Evolutionary conservation across 208 protist species (phyloP).

Genomic region (Trypanosoma boissoni): DNA sequence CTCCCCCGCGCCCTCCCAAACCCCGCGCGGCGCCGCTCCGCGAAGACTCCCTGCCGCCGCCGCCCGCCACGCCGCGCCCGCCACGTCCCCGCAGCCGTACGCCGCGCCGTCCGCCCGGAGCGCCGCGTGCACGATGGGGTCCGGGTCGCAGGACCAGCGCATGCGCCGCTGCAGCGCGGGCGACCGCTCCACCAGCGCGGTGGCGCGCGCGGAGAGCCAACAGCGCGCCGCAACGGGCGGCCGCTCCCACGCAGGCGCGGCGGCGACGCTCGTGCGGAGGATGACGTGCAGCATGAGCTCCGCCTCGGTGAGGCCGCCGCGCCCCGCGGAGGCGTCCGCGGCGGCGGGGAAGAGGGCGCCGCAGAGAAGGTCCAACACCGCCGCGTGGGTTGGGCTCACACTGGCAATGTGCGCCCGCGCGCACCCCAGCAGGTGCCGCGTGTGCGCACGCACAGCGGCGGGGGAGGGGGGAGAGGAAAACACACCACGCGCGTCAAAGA

Average conservation of each 20-base stretch:
- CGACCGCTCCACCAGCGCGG: slow-evolving; percentile 53
- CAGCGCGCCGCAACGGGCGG: slow-evolving; percentile 38
- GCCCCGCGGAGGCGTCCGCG: neutral
- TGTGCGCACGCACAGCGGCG: neutral
- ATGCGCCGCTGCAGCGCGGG: slow-evolving; percentile 33
- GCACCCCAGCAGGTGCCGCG: slow-evolving; percentile 14
- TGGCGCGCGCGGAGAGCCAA: slow-evolving; percentile 51
- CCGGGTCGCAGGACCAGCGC: slow-evolving; percentile 64
- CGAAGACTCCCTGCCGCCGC: neutral
- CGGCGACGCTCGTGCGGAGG: slow-evolving; percentile 67
- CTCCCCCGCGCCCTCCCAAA: slow-evolving; percentile 16
- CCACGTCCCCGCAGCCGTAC: neutral
- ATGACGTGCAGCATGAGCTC: slow-evolving; percentile 79
- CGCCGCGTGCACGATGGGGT: slow-evolving; percentile 64
- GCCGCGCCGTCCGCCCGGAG: slow-evolving; percentile 15
- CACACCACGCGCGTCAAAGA: slow-evolving; percentile 29
- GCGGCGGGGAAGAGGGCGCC: neutral
- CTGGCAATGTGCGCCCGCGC: slow-evolving; percentile 20
- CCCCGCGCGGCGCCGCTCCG: neutral
- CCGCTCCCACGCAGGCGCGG: slow-evolving; percentile 23
- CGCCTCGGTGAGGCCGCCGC: slow-evolving; percentile 26
- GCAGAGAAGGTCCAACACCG: slow-evolving; percentile 34
- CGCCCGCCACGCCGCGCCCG: neutral
- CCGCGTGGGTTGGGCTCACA: slow-evolving; percentile 25
- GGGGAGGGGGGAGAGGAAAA: too few relatives aligned